These are phyloP conservation scores for Monilinia laxa DNA, from an alignment of 2,329 filamentous ascomycete genomes.

Conservation along the genomic window DNA sequence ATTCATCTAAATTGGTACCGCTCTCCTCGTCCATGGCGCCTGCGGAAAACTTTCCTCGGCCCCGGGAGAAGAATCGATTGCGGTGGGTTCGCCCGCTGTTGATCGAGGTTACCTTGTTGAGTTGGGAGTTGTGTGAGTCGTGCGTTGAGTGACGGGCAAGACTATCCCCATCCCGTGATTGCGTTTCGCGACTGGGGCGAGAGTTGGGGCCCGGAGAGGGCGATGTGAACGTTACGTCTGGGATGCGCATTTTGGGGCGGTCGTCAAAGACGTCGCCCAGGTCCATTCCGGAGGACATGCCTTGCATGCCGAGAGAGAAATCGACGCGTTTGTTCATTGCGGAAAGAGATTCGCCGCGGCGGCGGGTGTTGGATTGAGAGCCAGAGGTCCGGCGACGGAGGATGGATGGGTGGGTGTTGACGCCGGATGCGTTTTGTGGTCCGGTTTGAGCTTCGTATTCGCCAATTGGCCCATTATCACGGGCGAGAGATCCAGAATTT, in stretches of 20 bases:
- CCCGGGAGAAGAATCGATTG: slow-evolving; percentile 59
- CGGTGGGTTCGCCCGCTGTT: slow-evolving; percentile 48
- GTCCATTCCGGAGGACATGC: slow-evolving; percentile 56
- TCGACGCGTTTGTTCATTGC: slow-evolving; percentile 63
- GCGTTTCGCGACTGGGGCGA: background rate
- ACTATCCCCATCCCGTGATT: slow-evolving; percentile 23
- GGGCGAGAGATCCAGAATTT: slow-evolving; percentile 37
- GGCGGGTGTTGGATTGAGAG: slow-evolving; percentile 42
- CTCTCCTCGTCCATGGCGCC: slow-evolving; percentile 27
- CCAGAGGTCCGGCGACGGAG: slow-evolving; percentile 50
- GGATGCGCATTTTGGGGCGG: slow-evolving; percentile 41
- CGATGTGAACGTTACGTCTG: slow-evolving; percentile 35
- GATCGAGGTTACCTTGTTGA: slow-evolving; percentile 39
- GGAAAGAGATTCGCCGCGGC: slow-evolving; percentile 57
- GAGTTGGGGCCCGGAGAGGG: slow-evolving; percentile 37
- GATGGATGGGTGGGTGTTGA: slow-evolving; percentile 50
- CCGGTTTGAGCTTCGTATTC: slow-evolving; percentile 13
- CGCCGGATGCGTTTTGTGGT: slow-evolving; percentile 23
- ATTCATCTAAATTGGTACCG: slow-evolving; percentile 34
- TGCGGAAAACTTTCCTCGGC: slow-evolving; percentile 36
- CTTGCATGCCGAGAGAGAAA: slow-evolving; percentile 67
- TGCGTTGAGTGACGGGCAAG: slow-evolving; percentile 29
- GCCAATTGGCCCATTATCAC: slow-evolving; percentile 34
- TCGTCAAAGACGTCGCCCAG: slow-evolving; percentile 66
- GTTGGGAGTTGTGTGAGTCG: slow-evolving; percentile 26